phyloP scores from a whole-genome alignment of 345 rosid species.

The Ailanthus altissimus region DNA sequence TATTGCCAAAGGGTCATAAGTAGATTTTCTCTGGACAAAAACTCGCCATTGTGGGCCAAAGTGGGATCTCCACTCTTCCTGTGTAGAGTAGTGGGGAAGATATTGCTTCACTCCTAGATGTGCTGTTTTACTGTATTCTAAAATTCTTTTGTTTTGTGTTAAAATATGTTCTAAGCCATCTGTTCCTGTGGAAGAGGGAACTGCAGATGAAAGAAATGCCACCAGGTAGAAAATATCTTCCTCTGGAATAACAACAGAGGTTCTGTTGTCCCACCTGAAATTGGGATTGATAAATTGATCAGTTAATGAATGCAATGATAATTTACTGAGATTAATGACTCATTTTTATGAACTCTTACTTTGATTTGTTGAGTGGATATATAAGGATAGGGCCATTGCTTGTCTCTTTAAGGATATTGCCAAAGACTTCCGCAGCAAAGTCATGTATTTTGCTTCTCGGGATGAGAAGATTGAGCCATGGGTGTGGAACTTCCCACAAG shows the following conservation, averaged over 20 bases:
- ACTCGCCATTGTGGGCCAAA: conserved; percentile 76
- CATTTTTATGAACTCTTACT: conserved; percentile 45
- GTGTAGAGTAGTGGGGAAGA: conserved; percentile 76
- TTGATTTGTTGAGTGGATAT: conserved; percentile 89
- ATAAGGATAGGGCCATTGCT: conserved; percentile 95
- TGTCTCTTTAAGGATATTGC: conserved; percentile 70
- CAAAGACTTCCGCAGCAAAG: conserved; percentile 77
- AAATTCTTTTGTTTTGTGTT: conserved; percentile 62
- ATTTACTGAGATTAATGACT: conserved; percentile 6
- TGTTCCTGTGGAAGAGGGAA: conserved; percentile 67
- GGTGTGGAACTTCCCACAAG: conserved; percentile 97
- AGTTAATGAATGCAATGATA: conserved; percentile 17
- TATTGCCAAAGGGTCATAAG: conserved; percentile 80
- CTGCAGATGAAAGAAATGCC: conserved; percentile 89
- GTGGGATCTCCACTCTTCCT: conserved; percentile 80
- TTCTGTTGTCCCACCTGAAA: conserved; percentile 95
- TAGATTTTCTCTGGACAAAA: conserved; percentile 66
- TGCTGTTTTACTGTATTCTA: conserved; percentile 62
- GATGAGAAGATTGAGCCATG: conserved; percentile 96
- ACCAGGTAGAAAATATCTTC: conserved; percentile 89
- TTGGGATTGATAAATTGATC: conserved; percentile 23
- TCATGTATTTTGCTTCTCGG: conserved; percentile 66
- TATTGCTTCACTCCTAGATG: conserved; percentile 79
- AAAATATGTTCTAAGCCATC: conserved; percentile 73
- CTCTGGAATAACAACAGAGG: conserved; percentile 81